Conservation (phyloP, 2,329 filamentous ascomycete genomes). For the Apiospora rasikravindrae region DNA sequence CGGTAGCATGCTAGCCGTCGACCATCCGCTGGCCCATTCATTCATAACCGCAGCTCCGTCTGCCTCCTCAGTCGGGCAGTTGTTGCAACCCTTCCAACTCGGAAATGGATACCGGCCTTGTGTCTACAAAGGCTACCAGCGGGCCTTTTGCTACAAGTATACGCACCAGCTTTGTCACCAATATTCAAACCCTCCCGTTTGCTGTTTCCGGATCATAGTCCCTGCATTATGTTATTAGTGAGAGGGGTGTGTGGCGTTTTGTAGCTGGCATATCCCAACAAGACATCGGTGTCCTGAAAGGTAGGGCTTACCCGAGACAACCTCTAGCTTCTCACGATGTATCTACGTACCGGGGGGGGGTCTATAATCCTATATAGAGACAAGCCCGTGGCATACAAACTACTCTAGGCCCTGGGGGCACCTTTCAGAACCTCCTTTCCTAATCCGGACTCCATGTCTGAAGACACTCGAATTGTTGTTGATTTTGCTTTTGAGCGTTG, state of each 20-base stretch:
- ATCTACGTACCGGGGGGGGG: neutral
- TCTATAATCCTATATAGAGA: neutral
- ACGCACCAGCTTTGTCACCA: too few relatives aligned
- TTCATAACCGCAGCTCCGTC: neutral
- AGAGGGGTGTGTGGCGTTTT: neutral
- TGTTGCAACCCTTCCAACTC: neutral
- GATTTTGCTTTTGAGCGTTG: neutral
- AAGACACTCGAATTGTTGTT: neutral
- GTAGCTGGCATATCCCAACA: slow-evolving; percentile 7
- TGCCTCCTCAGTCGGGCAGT: neutral
- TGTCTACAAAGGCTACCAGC: too few relatives aligned
- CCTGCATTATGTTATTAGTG: neutral
- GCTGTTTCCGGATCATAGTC: neutral
- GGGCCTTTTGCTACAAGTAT: too few relatives aligned
- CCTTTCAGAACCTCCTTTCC: neutral
- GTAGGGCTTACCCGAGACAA: neutral
- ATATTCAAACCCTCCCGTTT: neutral
- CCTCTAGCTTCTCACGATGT: neutral
- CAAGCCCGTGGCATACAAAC: neutral
- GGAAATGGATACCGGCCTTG: neutral
- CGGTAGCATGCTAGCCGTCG: neutral
- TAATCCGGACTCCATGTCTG: neutral
- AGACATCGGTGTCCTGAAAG: slow-evolving; percentile 1
- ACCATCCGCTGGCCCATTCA: neutral
- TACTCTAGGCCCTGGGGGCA: neutral